Evolutionary conservation across 805 yeast genomes (phyloP), one percentile per base, ranked within the genome.

Genomic region (Ogataea saltuana): DNA sequence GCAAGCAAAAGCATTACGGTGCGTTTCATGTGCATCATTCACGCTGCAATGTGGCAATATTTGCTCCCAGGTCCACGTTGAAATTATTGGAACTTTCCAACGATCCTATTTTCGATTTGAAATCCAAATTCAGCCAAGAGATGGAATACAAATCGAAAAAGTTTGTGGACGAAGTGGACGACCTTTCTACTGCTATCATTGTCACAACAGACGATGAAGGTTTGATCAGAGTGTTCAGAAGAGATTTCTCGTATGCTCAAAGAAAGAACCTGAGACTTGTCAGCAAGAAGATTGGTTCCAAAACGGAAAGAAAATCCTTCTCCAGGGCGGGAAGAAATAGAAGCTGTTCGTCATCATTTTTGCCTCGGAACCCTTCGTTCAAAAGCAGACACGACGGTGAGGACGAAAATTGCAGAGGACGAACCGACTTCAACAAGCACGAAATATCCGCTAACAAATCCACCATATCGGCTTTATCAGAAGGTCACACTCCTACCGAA

Each of bases 151-250:
- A 21, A 10, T 20, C 47, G 7, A 42, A 42, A 31, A 47, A 51
- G 34, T 38, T 32, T 20, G 42, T 44, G 3, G 49, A 56, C 27
- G 51, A 55, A 9, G 71, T 73, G 5, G 69, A 72, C 36, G 62
- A 55, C 44, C 55, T 65, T 22, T 57, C 65, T 7, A 53, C 64
- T 1, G 55, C 66, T 1, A 81, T 88, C 33, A 76, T 88, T 12
- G 81, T 89, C 2, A 82, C 93, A 1, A 80, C 91, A 0, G 97
- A 89, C 62, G 77, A 76, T 43, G 64, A 69, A 17, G 97, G 97
- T 0, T 52, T 73, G 2, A 85, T 89, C 22, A 65, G 93, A 33
- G 85, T 89, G 0, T 86, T 85, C 60, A 71, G 97, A 56, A 83
- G 87, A 44, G 97, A 89, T 60, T 72, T 83, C 41, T 84, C 93